A percentile compares a stretch with the other conserved stretches of the same genome.
phyloP scores from a whole-genome alignment of 345 rosid species.

The Jatropha curcas region DNA sequence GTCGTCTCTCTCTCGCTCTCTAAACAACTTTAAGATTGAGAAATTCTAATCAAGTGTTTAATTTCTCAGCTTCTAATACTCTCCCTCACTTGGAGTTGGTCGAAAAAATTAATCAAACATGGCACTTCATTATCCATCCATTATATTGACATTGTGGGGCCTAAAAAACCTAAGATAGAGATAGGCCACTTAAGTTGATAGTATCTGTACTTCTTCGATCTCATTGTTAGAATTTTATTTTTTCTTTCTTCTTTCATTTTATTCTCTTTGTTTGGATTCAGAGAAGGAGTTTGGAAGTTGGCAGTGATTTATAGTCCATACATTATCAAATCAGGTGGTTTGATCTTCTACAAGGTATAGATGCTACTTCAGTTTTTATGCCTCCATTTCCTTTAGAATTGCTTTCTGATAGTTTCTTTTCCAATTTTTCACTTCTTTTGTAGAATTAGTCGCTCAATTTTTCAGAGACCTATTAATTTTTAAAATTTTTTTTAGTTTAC shows the following conservation, averaged over 20 bases:
- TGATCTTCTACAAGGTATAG: constrained; percentile 63
- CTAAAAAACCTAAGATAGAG: neutral
- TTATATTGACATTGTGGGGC: neutral
- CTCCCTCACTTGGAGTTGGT: neutral
- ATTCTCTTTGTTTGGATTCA: neutral
- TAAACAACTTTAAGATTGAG: too few relatives aligned
- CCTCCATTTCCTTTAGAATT: neutral
- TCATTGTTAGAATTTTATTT: neutral
- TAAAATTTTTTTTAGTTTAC: too few relatives aligned
- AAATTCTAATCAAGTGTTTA: too few relatives aligned
- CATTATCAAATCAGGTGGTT: constrained; percentile 29
- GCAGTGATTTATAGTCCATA: constrained; percentile 50
- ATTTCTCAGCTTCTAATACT: neutral
- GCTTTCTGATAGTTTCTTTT: neutral
- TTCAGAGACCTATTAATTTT: too few relatives aligned
- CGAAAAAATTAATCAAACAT: too few relatives aligned
- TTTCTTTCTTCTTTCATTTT: too few relatives aligned
- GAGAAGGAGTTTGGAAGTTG: constrained; percentile 25
- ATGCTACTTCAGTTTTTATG: neutral
- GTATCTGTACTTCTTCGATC: neutral
- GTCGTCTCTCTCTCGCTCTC: too few relatives aligned
- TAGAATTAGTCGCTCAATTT: neutral
- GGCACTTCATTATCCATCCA: neutral
- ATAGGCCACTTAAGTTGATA: too few relatives aligned
- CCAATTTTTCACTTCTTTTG: neutral